Evolutionary conservation across 495 filamentous ascomycete species (phyloP), one percentile per base, ranked within the genome.

Genomic region (Amniculicola lignicola): DNA sequence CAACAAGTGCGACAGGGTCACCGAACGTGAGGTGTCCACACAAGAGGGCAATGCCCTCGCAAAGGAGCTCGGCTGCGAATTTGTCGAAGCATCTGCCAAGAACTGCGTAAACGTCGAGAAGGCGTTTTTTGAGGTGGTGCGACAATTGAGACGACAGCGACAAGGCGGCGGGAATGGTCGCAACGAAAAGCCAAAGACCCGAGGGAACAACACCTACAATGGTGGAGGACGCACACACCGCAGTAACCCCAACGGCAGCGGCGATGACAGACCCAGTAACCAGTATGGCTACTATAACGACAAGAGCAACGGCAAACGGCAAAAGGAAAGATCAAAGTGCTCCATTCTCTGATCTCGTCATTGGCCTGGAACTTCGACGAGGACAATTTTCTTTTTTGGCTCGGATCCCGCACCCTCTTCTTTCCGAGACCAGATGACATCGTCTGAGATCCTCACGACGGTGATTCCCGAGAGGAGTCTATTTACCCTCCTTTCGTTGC

Each of bases 31-130:
- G 56, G 93, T 98, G 6, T 96, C 91, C 1, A 94, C 90, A 23
- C 93, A 98, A 68, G 93, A 98, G 73, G 93, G 93, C 3, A 88
- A 89, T 54, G 89, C 89, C 21, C 72, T 97, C 16, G 94, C 93
- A 33, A 87, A 89, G 66, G 89, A 96, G 66, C 77, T 98, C 29
- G 89, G 88, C 44, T 98, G 93, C 71, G 93, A 97, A 55, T 98
- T 97, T 64, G 91, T 97, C 52, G 93, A 97, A 70, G 93, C 93
- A 4, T 96, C 92, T 12, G 93, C 93, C n/a, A 96, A 97, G 76
- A 96, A 95, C 67, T 96, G 93, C 76, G 89, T 96, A 75, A 97
- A 98, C 66, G 93, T 98, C 22, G 93, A 98, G 68, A 95, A 92
- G 76, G 94, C 93, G 2, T 98, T 98, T 68, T 96, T 95, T 72